Conservation (phyloP, 1,284 basidiomycete species). For the Marasmius oreades region DNA sequence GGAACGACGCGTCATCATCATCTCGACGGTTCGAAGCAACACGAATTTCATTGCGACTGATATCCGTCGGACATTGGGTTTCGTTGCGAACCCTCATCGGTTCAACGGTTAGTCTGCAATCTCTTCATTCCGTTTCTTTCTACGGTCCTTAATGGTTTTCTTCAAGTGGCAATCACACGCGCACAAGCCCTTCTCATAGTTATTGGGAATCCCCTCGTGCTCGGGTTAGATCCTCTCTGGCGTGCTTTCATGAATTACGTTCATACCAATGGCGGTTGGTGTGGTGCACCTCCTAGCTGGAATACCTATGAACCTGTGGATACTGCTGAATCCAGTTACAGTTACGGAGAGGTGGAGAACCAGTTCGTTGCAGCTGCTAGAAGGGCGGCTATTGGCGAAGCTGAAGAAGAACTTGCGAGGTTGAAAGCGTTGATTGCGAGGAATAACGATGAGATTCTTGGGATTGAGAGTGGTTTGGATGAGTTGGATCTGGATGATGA, state of each 20-base stretch:
- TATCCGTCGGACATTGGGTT: conserved; percentile 39
- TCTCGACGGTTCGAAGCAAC: conserved; percentile 43
- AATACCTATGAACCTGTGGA: conserved; percentile 21
- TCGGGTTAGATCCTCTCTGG: conserved; percentile 41
- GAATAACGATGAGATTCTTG: conserved; percentile 13
- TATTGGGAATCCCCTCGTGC: conserved; percentile 37
- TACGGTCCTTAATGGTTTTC: not conserved
- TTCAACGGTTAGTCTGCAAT: conserved; percentile 36
- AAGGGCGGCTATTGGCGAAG: conserved; percentile 7
- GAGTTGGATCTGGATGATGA: conserved; percentile 3
- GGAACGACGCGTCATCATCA: conserved; percentile 43
- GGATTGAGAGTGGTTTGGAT: conserved; percentile 9
- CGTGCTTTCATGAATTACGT: conserved; percentile 38
- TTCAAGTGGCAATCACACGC: conserved; percentile 39
- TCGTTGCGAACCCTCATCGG: conserved; percentile 40
- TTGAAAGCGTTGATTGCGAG: conserved; percentile 12
- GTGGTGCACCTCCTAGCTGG: conserved; percentile 33
- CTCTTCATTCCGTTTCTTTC: not conserved
- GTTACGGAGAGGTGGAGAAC: conserved; percentile 1
- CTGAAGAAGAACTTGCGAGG: conserved; percentile 10
- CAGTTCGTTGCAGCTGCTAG: not conserved
- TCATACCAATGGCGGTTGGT: conserved; percentile 34
- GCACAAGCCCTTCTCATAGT: conserved; percentile 40
- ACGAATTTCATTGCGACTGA: conserved; percentile 35
- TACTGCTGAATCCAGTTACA: not conserved